These are phyloP conservation scores for Nakaseomyces glabratus DNA, from an alignment of 1,139 yeast genomes.

Conservation along the genomic window DNA sequence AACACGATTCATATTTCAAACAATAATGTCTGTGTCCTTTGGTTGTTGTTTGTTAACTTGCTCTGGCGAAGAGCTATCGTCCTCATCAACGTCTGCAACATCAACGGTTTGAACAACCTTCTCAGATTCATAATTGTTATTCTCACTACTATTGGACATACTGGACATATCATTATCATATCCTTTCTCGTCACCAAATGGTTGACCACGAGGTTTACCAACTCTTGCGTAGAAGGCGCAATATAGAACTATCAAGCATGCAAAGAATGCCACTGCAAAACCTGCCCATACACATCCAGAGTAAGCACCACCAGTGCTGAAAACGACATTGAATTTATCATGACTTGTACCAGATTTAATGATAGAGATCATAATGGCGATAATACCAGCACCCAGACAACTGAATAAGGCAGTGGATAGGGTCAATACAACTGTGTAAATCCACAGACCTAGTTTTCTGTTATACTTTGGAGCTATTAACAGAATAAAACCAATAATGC, in stretches of 20 bases:
- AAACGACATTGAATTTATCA: conserved; percentile 23
- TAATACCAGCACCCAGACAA: conserved; percentile 17
- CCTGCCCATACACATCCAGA: conserved; percentile 21
- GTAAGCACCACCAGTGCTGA: conserved; percentile 18
- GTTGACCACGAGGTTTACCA: conserved; percentile 6
- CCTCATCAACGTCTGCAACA: conserved; percentile 1
- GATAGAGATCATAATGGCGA: conserved; percentile 19
- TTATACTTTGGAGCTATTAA: conserved; percentile 7
- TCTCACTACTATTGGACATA: neutral
- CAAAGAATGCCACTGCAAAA: conserved; percentile 8
- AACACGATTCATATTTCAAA: too few species aligned
- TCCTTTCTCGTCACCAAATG: conserved; percentile 4
- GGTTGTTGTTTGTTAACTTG: too few species aligned
- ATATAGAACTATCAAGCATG: conserved; percentile 5
- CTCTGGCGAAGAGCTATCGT: conserved; percentile 3
- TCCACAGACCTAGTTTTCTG: conserved; percentile 7
- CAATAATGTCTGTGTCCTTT: too few species aligned
- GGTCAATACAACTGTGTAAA: conserved; percentile 9
- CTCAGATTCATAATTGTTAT: neutral
- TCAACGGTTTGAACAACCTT: conserved; percentile 4
- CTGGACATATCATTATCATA: neutral
- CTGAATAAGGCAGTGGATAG: conserved; percentile 13
- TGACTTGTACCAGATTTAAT: conserved; percentile 24
- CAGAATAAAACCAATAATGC: conserved; percentile 11
- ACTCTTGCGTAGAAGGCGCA: conserved; percentile 7